Evolutionary conservation across 257 asterid genomes (phyloP).

Genomic region (Primulina tabacum): DNA sequence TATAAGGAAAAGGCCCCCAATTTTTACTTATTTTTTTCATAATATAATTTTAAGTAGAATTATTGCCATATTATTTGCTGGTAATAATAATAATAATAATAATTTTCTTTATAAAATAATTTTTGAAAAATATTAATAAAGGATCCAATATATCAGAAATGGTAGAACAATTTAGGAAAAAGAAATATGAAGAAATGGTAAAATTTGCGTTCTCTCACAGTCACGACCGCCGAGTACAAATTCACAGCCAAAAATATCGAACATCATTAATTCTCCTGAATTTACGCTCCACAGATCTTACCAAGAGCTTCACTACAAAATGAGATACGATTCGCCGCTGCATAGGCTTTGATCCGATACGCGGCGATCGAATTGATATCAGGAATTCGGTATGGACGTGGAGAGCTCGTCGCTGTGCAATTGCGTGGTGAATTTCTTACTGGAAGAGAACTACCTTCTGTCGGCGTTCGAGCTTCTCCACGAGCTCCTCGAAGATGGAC

Average conservation of each 20-base stretch:
- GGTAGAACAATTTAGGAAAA: too few relatives aligned
- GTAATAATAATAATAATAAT: too few relatives aligned
- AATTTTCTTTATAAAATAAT: too few relatives aligned
- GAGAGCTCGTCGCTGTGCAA: constrained; percentile 96
- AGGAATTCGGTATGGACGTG: constrained; percentile 66
- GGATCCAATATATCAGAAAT: too few relatives aligned
- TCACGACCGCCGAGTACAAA: too few relatives aligned
- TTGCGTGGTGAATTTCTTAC: constrained; percentile 84
- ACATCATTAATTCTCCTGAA: constrained; percentile 17
- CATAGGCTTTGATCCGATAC: constrained; percentile 22
- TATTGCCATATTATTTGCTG: too few relatives aligned
- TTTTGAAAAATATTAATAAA: too few relatives aligned
- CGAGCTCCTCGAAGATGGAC: constrained; percentile 92
- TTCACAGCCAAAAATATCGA: neutral
- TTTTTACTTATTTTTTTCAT: too few relatives aligned
- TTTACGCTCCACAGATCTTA: constrained; percentile 31
- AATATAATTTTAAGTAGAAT: too few relatives aligned
- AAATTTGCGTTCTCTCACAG: too few relatives aligned
- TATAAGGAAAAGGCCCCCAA: too few relatives aligned
- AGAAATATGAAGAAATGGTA: too few relatives aligned
- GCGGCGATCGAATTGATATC: constrained; percentile 26
- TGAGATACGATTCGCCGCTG: constrained; percentile 35
- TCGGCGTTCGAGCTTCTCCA: constrained; percentile 98
- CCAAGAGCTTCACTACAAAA: constrained; percentile 11
- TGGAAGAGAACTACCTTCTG: constrained; percentile 84